These are phyloP conservation scores for Fusarium continuum DNA, from an alignment of 2,329 filamentous ascomycete species.

Conservation along the genomic window DNA sequence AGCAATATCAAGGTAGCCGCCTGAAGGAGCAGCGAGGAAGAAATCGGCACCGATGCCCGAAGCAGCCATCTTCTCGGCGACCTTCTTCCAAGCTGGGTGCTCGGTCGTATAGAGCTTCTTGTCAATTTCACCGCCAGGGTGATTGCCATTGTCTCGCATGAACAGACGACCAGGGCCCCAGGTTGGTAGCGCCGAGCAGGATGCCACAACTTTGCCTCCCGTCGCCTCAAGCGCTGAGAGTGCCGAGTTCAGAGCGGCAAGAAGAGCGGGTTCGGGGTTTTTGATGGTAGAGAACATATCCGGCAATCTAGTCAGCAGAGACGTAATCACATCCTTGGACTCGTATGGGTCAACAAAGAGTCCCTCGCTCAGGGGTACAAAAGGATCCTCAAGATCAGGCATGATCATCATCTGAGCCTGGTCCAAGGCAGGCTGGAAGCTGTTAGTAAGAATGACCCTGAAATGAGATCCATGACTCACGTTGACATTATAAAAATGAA, in stretches of 20 bases:
- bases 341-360: slow-evolving; percentile 95
- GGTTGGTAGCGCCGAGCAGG: slow-evolving; percentile 86
- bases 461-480: slow-evolving; percentile 58
- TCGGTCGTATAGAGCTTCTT: slow-evolving; percentile 93
- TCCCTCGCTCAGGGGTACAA: slow-evolving; percentile 89
- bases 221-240: slow-evolving; percentile 85
- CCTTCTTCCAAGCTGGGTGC: slow-evolving; percentile 86
- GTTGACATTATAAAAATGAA: slow-evolving; percentile 97
- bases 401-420: slow-evolving; percentile 98
- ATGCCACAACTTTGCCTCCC: slow-evolving; percentile 92
- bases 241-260: slow-evolving; percentile 85
- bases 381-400: slow-evolving; percentile 96
- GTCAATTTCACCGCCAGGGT: slow-evolving; percentile 86
- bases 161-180: slow-evolving; percentile 89
- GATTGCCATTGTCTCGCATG: slow-evolving; percentile 87
- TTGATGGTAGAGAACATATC: slow-evolving; percentile 88
- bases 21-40: slow-evolving; percentile 90
- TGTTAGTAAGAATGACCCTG: slow-evolving; percentile 22
- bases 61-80: slow-evolving; percentile 87
- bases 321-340: slow-evolving; percentile 85
- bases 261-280: slow-evolving; percentile 87
- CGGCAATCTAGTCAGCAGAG: slow-evolving; percentile 85
- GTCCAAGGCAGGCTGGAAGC: slow-evolving; percentile 72
- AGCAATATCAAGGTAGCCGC: slow-evolving; percentile 91
- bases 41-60: slow-evolving; percentile 90